Evolutionary conservation across 2,329 filamentous ascomycete genomes (phyloP), one percentile per base, ranked within the genome.

Genomic region (Calonectria honghensis): DNA sequence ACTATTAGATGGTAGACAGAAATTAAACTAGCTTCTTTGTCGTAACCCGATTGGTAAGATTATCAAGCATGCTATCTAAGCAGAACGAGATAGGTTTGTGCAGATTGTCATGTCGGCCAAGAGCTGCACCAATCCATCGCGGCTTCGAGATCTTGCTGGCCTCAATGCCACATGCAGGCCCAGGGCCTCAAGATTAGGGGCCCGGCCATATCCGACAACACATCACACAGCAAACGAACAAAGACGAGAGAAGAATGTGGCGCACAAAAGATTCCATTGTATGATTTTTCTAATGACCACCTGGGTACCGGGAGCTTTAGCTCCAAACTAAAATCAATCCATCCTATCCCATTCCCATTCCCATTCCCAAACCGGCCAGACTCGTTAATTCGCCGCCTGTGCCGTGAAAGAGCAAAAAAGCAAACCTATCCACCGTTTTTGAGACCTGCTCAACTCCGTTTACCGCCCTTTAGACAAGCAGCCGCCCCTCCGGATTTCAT

Each of bases 391-490:
- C 51, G 50, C 39, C 61, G 51, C 32, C 59, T 10, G 61, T 35
- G 27, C 45, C 52, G 48, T 57, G 61, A 31, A 65, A 48, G 66
- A 73, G 68, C 69, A 29, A 45, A 35, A 52, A 57, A 72, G 66
- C 73, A 70, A 70, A 69, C 72, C 67, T 27, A 57, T 35, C 65
- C 51, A 6, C 57, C 35, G 59, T 54, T 68, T 59, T 70, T 68
- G 35, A 66, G 71, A 51, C 71, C 61, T 63, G 66, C 57, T 63
- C 68, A 68, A 63, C 61, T 72, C 61, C 74, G 27, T 63, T 61
- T 70, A 35, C 64, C 52, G 50, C 45, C 68, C 68, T 57, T 45
- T 41, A 39, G 73, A 73, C 57, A 69, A 39, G 45, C 68, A 63
- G 32, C 27, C 41, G 61, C n/a, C 65, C 27, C 16, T 66, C 48